Evolutionary conservation across 352 stramenopile genomes (phyloP).

Genomic region (Globisporangium cystogenes): DNA sequence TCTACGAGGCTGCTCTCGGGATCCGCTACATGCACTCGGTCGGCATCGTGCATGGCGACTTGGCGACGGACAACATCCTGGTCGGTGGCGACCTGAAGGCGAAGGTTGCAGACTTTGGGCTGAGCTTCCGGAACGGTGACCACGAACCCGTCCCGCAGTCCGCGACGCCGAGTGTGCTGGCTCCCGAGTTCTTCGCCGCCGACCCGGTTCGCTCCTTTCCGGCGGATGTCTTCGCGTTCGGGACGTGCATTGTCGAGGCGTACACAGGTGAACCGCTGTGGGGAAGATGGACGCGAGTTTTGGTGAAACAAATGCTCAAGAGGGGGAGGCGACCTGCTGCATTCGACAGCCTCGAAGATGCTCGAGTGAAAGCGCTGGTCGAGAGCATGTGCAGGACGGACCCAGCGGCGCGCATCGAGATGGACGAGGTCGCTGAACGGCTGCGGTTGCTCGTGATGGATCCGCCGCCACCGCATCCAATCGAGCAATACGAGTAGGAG

Average conservation of each 20-base stretch:
- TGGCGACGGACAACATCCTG: slow-evolving; percentile 65
- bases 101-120: slow-evolving; percentile 77
- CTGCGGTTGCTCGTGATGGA: background rate
- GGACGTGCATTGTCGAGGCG: slow-evolving; percentile 1
- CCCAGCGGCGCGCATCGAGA: background rate
- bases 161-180: background rate
- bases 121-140: background rate
- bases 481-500: no score
- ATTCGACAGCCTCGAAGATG: background rate
- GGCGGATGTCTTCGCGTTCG: slow-evolving; percentile 1
- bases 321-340: no score
- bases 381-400: background rate
- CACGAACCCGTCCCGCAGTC: background rate
- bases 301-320: no score
- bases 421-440: background rate
- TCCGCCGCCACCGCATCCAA: background rate
- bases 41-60: slow-evolving; percentile 39
- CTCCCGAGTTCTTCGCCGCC: background rate
- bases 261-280: background rate
- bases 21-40: slow-evolving; percentile 64
- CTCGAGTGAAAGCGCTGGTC: background rate
- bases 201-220: background rate
- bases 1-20: slow-evolving; percentile 21
- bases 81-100: slow-evolving; percentile 37
- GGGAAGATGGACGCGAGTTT: background rate